A percentile compares a stretch with the other conserved stretches of the same genome.
Conservation (phyloP, 108 stramenopile genomes). For the Aureococcus anophagefferens region DNA sequence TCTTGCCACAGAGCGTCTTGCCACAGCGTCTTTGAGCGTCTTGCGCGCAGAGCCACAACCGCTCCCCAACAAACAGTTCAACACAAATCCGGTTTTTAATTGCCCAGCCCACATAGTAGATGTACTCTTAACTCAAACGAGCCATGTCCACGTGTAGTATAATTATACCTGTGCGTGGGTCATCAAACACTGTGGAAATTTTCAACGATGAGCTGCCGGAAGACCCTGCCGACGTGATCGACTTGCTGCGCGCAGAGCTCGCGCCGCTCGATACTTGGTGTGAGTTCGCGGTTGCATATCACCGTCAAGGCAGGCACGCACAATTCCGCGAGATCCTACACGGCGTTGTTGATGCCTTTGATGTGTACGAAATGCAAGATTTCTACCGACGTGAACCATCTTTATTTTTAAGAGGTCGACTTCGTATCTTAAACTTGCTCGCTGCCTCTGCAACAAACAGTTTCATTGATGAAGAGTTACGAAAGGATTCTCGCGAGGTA, state of each 20-base stretch:
- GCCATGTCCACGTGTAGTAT: no score
- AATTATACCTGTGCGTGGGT: background rate
- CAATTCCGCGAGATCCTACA: background rate
- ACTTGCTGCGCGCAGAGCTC: background rate
- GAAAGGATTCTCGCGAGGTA: background rate
- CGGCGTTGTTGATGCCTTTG: background rate
- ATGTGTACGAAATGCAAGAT: background rate
- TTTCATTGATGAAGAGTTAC: background rate
- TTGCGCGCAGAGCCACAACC: no score
- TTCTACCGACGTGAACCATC: background rate
- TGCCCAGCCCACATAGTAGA: no score
- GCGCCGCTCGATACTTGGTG: background rate
- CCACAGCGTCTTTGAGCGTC: no score
- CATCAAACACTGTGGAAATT: background rate
- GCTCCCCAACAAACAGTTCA: no score
- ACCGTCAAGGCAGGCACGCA: background rate
- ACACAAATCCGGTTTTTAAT: no score
- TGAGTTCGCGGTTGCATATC: background rate
- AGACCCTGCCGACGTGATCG: background rate
- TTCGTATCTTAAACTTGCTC: background rate
- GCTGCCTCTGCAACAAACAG: background rate
- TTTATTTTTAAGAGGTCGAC: background rate
- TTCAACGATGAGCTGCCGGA: background rate
- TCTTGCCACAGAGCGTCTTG: no score
- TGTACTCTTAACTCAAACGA: no score